A percentile compares a stretch with the other conserved stretches of the same genome.
Evolutionary conservation across 164 flowering plant species (phyloP).

Genomic region (Aristolochia contorta): DNA sequence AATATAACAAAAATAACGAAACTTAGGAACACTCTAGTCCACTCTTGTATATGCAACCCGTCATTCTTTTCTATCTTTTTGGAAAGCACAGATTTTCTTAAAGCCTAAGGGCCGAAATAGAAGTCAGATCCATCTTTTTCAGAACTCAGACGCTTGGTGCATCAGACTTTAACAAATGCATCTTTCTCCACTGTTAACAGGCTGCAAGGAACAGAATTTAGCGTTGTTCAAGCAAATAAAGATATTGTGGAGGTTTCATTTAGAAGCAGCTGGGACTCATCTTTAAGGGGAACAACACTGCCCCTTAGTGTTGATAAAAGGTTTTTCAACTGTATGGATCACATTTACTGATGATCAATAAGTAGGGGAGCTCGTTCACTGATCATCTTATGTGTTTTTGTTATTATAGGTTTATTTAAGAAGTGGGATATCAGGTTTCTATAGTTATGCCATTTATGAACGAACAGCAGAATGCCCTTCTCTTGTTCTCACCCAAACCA

Average conservation of each 20-base stretch:
- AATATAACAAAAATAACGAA: too few species aligned
- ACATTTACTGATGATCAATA: background rate
- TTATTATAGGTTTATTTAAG: conserved; percentile 32
- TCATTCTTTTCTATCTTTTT: too few species aligned
- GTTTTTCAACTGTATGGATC: conserved; percentile 8
- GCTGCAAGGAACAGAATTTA: conserved; percentile 27
- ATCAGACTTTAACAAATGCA: background rate
- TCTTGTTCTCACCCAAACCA: conserved; percentile 38
- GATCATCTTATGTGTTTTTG: background rate
- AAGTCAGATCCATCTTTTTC: background rate
- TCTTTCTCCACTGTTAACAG: conserved; percentile 17
- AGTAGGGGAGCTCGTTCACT: too few species aligned
- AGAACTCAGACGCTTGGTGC: background rate
- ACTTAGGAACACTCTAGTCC: too few species aligned
- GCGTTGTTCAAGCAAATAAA: conserved; percentile 16
- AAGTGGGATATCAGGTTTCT: conserved; percentile 42
- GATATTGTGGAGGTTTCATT: conserved; percentile 41
- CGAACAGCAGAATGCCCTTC: conserved; percentile 26
- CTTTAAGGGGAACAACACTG: conserved; percentile 17
- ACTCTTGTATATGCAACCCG: too few species aligned
- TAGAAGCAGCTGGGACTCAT: conserved; percentile 24
- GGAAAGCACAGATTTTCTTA: too few species aligned
- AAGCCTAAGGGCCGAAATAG: too few species aligned
- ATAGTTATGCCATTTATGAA: conserved; percentile 43
- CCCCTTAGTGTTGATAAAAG: conserved; percentile 44